Evolutionary conservation across 805 yeast species (phyloP), one percentile per base, ranked within the genome.

Genomic region (Metschnikowia vanudenii): DNA sequence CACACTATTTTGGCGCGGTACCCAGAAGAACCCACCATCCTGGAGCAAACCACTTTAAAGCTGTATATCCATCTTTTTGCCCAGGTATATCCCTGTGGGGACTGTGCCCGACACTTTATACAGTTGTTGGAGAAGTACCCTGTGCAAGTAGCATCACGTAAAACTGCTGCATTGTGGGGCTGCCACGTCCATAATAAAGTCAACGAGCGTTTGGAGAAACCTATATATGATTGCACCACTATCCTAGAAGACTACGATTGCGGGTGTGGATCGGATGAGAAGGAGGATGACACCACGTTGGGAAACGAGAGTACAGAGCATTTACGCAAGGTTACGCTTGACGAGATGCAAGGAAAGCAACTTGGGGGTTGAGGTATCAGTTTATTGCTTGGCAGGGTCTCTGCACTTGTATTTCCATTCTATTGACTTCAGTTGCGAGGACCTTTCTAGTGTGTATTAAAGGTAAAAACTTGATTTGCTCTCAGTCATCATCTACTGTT

Each of bases 11-110:
- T 94, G 40, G 96, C 98, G 1, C 77, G 97, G 60, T 94, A 87
- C 61, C 98, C 99, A 0, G 96, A 86, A 37, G 68, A 69, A 20
- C 99, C 99, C 16, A 67, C 83, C 1, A 55, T 60, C 3, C 77
- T 75, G 37, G 90, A 92, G 59, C 75, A 81, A 42, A 62, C 72
- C 26, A 85, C 92, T 22, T 69, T 94, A 39, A 58, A 67, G 14
- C 77, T 71, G 47, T 94, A 82, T 62, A 75, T 94, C 17, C 68
- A 79, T 18, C 69, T 88, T 30, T 94, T 91, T 68, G 90, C 94
- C 1, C 88, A 91, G 57, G 92, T 94, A 9, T 94, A 94, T 54
- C 99, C 99, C 0, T 92, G 98, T 68, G 96, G 96, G 3, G 97
- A 92, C 62, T 94, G 98, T 68, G 97, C 99, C 0, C 74, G 88